phyloP scores from a whole-genome alignment of 2,329 filamentous ascomycete species.

The Monilinia vaccinii-corymbosi region DNA sequence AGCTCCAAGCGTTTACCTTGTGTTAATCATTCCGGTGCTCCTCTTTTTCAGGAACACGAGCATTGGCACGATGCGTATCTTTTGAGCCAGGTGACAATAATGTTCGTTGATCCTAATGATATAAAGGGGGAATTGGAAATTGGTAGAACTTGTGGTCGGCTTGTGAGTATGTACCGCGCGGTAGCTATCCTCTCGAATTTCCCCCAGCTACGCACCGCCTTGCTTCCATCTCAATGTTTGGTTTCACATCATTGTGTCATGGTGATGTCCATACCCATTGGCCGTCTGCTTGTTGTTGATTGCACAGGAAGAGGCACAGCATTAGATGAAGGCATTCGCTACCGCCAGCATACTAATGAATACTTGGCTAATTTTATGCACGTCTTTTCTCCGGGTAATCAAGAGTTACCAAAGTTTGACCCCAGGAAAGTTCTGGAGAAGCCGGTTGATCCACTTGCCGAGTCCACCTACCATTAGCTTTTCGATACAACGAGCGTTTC shows the following conservation, averaged over 20 bases:
- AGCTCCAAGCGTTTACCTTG: conserved; percentile 6
- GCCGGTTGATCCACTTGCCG: not conserved
- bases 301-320: not conserved
- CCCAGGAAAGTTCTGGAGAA: not conserved
- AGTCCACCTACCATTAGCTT: not conserved
- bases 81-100: not conserved
- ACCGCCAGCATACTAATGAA: not conserved
- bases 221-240: not conserved
- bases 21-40: not conserved
- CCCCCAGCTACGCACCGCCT: not conserved
- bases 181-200: not conserved
- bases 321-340: not conserved
- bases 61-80: not conserved
- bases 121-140: not conserved
- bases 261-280: not conserved
- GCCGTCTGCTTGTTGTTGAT: not conserved
- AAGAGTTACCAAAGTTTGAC: not conserved
- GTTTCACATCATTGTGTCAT: not conserved
- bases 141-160: not conserved
- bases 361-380: not conserved
- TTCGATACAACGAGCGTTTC: conserved; percentile 4
- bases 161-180: conserved; percentile 1
- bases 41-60: not conserved
- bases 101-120: not conserved
- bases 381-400: not conserved